Evolutionary conservation across 164 flowering plant species (phyloP).

Genomic region (Aristolochia contorta): DNA sequence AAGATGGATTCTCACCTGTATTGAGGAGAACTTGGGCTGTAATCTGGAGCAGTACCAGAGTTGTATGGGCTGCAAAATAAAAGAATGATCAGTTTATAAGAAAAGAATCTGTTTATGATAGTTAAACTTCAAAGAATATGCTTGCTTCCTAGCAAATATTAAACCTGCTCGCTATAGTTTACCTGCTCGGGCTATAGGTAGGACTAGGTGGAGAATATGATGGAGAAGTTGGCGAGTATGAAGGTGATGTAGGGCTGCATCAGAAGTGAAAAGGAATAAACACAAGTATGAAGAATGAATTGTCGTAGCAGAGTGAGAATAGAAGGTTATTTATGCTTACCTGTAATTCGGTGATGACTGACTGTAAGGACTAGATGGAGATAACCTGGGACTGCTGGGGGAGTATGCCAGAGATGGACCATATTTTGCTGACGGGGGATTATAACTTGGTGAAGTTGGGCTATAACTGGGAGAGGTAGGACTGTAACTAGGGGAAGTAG

Average conservation of each 20-base stretch:
- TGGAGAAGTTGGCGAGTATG: conserved; percentile 95
- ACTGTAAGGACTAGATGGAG: conserved; percentile 84
- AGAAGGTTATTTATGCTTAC: conserved; percentile 19
- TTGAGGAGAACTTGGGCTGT: conserved; percentile 88
- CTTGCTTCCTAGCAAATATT: background rate
- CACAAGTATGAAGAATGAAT: background rate
- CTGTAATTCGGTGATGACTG: conserved; percentile 93
- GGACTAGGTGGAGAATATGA: conserved; percentile 90
- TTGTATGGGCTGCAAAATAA: conserved; percentile 58
- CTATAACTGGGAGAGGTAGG: conserved; percentile 78
- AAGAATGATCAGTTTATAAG: background rate
- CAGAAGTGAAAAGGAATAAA: conserved; percentile 5
- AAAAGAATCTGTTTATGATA: too few relatives aligned
- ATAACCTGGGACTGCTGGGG: conserved; percentile 81
- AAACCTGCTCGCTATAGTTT: background rate
- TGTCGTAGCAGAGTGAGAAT: background rate
- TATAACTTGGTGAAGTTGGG: conserved; percentile 60
- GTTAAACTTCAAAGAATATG: too few relatives aligned
- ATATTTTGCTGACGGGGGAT: conserved; percentile 61
- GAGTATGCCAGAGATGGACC: conserved; percentile 84
- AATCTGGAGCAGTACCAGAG: conserved; percentile 66
- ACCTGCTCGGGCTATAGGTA: conserved; percentile 96
- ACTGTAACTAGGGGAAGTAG: conserved; percentile 72
- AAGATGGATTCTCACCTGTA: conserved; percentile 43
- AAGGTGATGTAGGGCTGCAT: conserved; percentile 91